Evolutionary conservation across 257 asterid species (phyloP).

Genomic region (Leonotis leonurus): DNA sequence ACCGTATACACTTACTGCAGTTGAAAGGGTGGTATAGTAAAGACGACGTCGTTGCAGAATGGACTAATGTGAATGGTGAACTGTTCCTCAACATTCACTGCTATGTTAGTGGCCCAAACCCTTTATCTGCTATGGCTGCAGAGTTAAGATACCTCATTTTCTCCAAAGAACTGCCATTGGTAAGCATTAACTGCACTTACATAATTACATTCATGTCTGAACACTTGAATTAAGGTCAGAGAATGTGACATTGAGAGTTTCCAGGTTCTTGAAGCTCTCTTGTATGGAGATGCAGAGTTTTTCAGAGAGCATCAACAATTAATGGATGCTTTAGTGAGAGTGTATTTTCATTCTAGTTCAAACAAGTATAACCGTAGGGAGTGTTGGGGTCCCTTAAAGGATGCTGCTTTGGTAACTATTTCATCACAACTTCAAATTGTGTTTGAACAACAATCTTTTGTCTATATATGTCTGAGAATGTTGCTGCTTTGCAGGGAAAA

Average conservation of each 20-base stretch:
- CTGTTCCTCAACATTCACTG: conserved; percentile 81
- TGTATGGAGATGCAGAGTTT: conserved; percentile 72
- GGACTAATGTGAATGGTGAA: conserved; percentile 69
- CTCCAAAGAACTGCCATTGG: conserved; percentile 94
- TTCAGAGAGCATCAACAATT: conserved; percentile 54
- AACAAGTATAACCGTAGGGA: conserved; percentile 69
- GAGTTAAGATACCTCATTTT: conserved; percentile 84
- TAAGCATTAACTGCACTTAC: conserved; percentile 16
- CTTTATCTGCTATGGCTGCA: conserved; percentile 65
- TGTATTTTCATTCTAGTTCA: conserved; percentile 81
- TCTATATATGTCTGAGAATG: neutral
- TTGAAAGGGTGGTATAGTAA: conserved; percentile 79
- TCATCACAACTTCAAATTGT: neutral
- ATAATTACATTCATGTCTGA: neutral
- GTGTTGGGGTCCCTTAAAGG: conserved; percentile 87
- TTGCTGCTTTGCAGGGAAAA: conserved; percentile 40
- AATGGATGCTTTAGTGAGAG: conserved; percentile 72
- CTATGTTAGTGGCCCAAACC: conserved; percentile 73
- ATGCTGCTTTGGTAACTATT: conserved; percentile 58
- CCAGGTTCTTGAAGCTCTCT: conserved; percentile 82
- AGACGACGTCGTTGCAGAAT: conserved; percentile 91
- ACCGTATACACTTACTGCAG: conserved; percentile 23
- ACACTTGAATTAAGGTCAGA: neutral
- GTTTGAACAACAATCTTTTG: neutral
- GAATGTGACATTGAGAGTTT: neutral